Evolutionary conservation across 2,329 filamentous ascomycete genomes (phyloP), one percentile per base, ranked within the genome.

Genomic region (Beauveria sp.): DNA sequence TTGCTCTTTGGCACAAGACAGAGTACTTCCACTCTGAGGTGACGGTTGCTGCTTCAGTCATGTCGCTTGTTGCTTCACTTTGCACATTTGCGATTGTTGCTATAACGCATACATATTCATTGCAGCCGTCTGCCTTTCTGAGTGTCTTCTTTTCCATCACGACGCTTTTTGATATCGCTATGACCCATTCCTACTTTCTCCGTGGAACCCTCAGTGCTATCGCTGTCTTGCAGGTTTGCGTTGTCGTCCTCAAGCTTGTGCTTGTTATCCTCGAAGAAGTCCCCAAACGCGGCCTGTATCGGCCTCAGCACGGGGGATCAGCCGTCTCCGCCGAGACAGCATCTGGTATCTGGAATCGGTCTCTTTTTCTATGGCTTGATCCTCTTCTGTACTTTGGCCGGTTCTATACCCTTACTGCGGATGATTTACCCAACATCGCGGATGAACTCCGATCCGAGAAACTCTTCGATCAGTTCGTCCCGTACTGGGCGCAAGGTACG

Each of bases 291-390:
- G 6, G 26, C 6, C 50, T 53, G 8, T 20, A 31, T 16, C 20
- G 5, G 3, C n/a, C 42, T 1, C 16, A 26, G 28, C 1, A 42
- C 1, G 9, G 38, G 28, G 10, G 9, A 1, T 18, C 16, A 12
- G 26, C 31, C 7, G 24, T 46, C 14, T 24, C 31, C 7, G 6
- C 6, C 2, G 61, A 62, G 31, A 34, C 20, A 1, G 8, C 28
- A 3, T 16, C 52, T 16, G 60, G 60, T 2, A 58, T 62, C n/a
- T 62, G 60, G 60, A 46, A 28, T 3, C 31, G 53, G 26, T 62
- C 53, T 5, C 14, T 43, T 1, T 52, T 62, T 34, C 2, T 58
- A n/a, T 62, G 60, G 60, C 18, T 62, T 1, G 53, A 62, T 16
- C 14, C 53, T 3, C 24, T 45, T 7, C 14, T 53, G 14, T 3